Evolutionary conservation across 1,139 yeast genomes (phyloP).

Genomic region (Suhomyces kunorum): DNA sequence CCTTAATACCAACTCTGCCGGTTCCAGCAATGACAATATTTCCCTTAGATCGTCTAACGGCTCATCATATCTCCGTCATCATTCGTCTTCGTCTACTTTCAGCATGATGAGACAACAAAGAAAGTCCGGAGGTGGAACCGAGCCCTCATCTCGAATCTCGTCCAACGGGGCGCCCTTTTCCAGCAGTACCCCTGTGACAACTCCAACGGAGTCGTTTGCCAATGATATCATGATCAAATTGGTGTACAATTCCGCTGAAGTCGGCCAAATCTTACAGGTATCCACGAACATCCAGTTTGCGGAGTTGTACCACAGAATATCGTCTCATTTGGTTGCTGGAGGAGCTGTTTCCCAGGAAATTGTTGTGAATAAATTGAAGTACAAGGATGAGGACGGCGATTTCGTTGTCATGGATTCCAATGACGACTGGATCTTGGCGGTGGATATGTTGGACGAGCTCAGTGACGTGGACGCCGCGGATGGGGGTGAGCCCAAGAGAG

Average conservation of each 20-base stretch:
- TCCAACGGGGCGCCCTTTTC: conserved; percentile 12
- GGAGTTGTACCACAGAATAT: conserved; percentile 47
- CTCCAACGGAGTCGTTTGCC: conserved; percentile 13
- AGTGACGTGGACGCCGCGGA: conserved; percentile 26
- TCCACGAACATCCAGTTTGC: conserved; percentile 46
- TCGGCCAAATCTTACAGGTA: conserved; percentile 39
- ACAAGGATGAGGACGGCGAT: conserved; percentile 95
- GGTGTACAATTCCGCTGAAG: conserved; percentile 47
- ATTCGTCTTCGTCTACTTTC: conserved; percentile 47
- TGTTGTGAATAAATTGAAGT: conserved; percentile 59
- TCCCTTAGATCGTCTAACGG: conserved; percentile 35
- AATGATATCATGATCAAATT: conserved; percentile 45
- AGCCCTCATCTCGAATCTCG: conserved; percentile 15
- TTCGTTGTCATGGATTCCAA: conserved; percentile 82
- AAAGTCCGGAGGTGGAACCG: conserved; percentile 22
- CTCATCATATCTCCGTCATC: conserved; percentile 39
- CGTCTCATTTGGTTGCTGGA: conserved; percentile 37
- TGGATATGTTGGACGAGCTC: conserved; percentile 53
- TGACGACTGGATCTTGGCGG: conserved; percentile 67
- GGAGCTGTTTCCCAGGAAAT: conserved; percentile 37
- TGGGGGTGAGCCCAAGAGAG: conserved; percentile 25
- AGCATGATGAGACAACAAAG: conserved; percentile 47
- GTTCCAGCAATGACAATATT: conserved; percentile 15
- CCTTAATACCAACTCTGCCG: conserved; percentile 11
- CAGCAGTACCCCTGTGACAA: conserved; percentile 8